phyloP scores from a whole-genome alignment of 257 asterid genomes.

The Salvia splendens region DNA sequence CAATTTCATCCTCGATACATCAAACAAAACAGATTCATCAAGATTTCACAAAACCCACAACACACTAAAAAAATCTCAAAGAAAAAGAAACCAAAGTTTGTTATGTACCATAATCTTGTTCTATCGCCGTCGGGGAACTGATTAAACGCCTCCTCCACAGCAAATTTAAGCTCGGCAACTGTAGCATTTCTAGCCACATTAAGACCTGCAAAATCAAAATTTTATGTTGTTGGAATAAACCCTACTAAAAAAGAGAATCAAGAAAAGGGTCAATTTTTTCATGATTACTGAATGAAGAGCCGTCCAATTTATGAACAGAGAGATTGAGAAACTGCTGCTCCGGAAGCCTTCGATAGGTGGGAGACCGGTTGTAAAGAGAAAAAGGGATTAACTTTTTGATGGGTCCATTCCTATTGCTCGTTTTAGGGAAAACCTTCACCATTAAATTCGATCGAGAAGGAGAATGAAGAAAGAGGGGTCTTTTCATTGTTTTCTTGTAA shows the following conservation, averaged over 20 bases:
- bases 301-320: constrained; percentile 62
- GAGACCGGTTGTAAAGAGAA: constrained; percentile 29
- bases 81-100: neutral
- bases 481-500: neutral
- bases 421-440: constrained; percentile 41
- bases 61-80: neutral
- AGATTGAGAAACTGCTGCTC: constrained; percentile 43
- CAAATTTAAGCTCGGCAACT: constrained; percentile 44
- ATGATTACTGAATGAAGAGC: constrained; percentile 53
- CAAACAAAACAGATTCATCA: neutral
- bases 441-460: constrained; percentile 29
- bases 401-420: constrained; percentile 25
- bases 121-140: constrained; percentile 37
- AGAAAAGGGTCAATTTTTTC: constrained; percentile 2
- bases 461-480: neutral
- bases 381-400: constrained; percentile 36
- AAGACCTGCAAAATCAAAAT: constrained; percentile 40
- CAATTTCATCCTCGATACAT: constrained; percentile 11
- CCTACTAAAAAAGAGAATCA: neutral
- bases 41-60: constrained; percentile 21
- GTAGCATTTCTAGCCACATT: constrained; percentile 59
- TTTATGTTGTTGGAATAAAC: neutral
- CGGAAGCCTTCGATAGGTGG: constrained; percentile 51
- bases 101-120: constrained; percentile 44
- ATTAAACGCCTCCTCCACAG: constrained; percentile 52